A percentile compares a stretch with the other conserved stretches of the same genome.
Evolutionary conservation across 768 basidiomycete genomes (phyloP).

Genomic region (Psilocybe sp.): DNA sequence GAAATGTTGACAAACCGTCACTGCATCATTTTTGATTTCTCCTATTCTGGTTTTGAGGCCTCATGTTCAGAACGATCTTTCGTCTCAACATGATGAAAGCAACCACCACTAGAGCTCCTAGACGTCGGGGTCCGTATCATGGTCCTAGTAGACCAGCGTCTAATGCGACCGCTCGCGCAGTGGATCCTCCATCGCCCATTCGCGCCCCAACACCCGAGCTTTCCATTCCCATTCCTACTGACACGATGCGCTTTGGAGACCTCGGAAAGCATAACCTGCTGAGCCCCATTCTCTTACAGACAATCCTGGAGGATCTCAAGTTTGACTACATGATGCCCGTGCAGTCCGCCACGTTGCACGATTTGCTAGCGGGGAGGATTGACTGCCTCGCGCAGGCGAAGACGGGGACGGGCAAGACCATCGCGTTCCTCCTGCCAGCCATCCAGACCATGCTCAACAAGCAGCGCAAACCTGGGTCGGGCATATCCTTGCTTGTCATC

Average conservation of each 20-base stretch:
- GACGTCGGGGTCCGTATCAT: constrained; percentile 3
- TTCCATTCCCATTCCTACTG: constrained; percentile 2
- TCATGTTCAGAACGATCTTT: not conserved
- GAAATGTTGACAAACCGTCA: too few species aligned
- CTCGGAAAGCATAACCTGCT: constrained; percentile 6
- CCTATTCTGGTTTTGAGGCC: too few species aligned
- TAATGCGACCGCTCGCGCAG: not conserved
- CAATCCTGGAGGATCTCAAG: constrained; percentile 8
- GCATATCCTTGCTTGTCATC: constrained; percentile 60
- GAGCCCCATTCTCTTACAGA: constrained; percentile 1
- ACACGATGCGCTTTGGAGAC: constrained; percentile 5
- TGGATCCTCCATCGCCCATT: not conserved
- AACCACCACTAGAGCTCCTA: constrained; percentile 4
- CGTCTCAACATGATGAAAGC: constrained; percentile 8
- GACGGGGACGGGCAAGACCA: constrained; percentile 71
- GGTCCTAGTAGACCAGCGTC: not conserved
- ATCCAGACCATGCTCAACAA: constrained; percentile 54
- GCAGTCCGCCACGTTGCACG: constrained; percentile 7
- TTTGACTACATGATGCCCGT: constrained; percentile 10
- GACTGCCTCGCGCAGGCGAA: constrained; percentile 44
- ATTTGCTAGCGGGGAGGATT: constrained; percentile 6
- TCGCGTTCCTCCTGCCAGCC: constrained; percentile 75
- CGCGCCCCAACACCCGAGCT: not conserved
- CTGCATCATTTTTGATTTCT: too few species aligned
- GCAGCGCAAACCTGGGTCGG: constrained; percentile 25